Base-by-base conservation (phyloP, 2,329 filamentous ascomycete genomes). In the Rhinocladiella mackenziei region DNA sequence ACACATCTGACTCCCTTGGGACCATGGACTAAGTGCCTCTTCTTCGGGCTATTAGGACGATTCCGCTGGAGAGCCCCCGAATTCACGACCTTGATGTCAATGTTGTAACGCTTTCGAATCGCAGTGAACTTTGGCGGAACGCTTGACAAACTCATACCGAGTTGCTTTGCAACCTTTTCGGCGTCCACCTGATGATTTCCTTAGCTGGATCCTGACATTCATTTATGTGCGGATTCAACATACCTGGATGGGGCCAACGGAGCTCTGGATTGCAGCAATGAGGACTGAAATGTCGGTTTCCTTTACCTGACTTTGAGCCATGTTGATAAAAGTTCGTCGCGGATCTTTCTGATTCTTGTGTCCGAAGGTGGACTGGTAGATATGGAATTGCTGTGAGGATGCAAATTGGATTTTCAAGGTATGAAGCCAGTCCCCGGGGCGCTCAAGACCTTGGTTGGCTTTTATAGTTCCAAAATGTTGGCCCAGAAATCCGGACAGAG, bases 61-160 rank as follows among this genome's bases (percentile, higher is more conserved):
- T 53, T 53, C 15, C 46, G 31, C 34, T 53, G 50, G 18, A 53
- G 31, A 10, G 50, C 50, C 3, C 50, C 50, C 7, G 50, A 53
- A 26, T 53, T 53, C 39, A 53, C 35, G 15, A 53, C 50, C 38
- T 53, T 53, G 43, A 53, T 53, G 37, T 53, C 50, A 17, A 53
- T 50, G 25, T 43, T 42, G 33, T 53, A 53, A 10, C 34, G 23
- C 30, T 48, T 53, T 11, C 50, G 50, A 22, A 53, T 46, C 0
- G 46, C 36, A 4, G 50, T 50, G 43, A 53, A 53, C 33, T 50
- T 50, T 3, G 50, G 50, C 9, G 50, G 50, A 22, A 53, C 48
- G 29, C 31, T 50, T 4, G 50, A 48, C 32, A 53, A 20, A 25
- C 46, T 50, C 46, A 53, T 53, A 23, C 50, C 46, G 2, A 53